These are phyloP conservation scores for Leccinum fallax DNA, from an alignment of 1,284 basidiomycete genomes.

Conservation along the genomic window DNA sequence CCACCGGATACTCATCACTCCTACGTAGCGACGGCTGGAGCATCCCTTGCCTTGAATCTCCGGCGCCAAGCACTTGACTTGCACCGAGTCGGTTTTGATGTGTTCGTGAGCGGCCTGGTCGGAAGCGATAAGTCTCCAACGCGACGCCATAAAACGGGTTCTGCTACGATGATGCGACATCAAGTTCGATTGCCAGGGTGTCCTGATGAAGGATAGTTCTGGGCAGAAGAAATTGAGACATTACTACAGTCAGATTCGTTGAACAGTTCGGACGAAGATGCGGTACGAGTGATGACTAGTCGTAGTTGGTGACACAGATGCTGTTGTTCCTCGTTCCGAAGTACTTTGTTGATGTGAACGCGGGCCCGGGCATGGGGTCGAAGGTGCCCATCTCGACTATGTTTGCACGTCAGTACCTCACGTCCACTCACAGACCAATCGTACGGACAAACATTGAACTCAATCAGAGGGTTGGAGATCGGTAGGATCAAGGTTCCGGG, in stretches of 20 bases:
- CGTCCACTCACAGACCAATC: background rate
- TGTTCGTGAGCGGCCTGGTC: constrained; percentile 24
- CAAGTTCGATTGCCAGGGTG: constrained; percentile 30
- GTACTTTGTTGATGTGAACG: no score
- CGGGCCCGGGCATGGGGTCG: no score
- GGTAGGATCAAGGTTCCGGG: constrained; percentile 30
- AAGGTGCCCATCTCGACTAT: no score
- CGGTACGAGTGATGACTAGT: constrained; percentile 46
- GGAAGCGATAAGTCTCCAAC: constrained; percentile 38
- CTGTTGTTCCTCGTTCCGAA: constrained; percentile 9
- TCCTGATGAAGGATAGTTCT: constrained; percentile 1
- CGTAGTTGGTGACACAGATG: constrained; percentile 49
- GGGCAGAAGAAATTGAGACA: no score
- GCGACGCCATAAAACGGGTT: constrained; percentile 49
- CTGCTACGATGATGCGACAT: constrained; percentile 33
- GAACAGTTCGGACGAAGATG: constrained; percentile 47
- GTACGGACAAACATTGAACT: constrained; percentile 48
- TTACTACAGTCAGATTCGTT: constrained; percentile 34
- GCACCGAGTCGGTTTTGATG: background rate
- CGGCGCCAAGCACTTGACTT: background rate
- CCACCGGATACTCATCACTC: background rate
- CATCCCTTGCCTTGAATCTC: background rate
- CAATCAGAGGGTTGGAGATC: constrained; percentile 44
- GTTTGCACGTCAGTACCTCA: constrained; percentile 20
- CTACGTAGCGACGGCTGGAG: background rate